A percentile compares a stretch with the other conserved stretches of the same genome.
These are phyloP conservation scores for Phytophthora litchii DNA, from an alignment of 352 stramenopile species.

Conservation along the genomic window DNA sequence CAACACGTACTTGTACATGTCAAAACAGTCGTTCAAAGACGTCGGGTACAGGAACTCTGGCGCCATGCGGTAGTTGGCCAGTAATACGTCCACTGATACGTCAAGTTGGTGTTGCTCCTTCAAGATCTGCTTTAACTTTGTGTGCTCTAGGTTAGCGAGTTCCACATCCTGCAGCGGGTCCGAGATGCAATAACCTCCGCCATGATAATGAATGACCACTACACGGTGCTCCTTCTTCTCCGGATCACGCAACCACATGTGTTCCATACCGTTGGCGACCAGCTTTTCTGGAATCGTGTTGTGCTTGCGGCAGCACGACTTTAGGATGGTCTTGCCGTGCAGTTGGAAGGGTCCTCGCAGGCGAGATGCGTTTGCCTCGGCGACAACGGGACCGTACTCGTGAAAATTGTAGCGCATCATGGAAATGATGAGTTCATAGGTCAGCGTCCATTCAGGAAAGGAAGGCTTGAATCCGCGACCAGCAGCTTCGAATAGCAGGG, in stretches of 20 bases:
- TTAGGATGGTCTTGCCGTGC: slow-evolving; percentile 33
- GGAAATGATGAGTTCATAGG: slow-evolving; percentile 39
- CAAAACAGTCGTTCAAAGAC: slow-evolving; percentile 43
- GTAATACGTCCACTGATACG: slow-evolving; percentile 44
- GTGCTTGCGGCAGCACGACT: slow-evolving; percentile 25
- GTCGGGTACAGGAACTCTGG: slow-evolving; percentile 45
- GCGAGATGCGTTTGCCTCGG: slow-evolving; percentile 30
- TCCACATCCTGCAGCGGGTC: slow-evolving; percentile 38
- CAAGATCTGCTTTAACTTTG: slow-evolving; percentile 27
- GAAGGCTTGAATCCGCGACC: slow-evolving; percentile 33
- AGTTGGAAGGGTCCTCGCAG: slow-evolving; percentile 36
- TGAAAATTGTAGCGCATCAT: slow-evolving; percentile 45
- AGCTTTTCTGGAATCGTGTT: slow-evolving; percentile 31
- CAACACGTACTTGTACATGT: slow-evolving; percentile 51
- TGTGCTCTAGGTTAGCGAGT: slow-evolving; percentile 32
- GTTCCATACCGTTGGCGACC: slow-evolving; percentile 39
- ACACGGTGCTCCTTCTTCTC: slow-evolving; percentile 30
- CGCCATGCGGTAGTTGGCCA: slow-evolving; percentile 65
- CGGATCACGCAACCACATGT: slow-evolving; percentile 44
- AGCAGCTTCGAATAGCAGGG: slow-evolving; percentile 16
- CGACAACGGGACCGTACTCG: slow-evolving; percentile 40
- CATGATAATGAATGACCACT: slow-evolving; percentile 55
- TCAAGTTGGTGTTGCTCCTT: slow-evolving; percentile 18
- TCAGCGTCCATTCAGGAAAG: slow-evolving; percentile 43
- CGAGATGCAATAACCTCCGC: slow-evolving; percentile 46